Base-by-base conservation (phyloP, 164 flowering plant species). In the Cinnamomum micranthum region DNA sequence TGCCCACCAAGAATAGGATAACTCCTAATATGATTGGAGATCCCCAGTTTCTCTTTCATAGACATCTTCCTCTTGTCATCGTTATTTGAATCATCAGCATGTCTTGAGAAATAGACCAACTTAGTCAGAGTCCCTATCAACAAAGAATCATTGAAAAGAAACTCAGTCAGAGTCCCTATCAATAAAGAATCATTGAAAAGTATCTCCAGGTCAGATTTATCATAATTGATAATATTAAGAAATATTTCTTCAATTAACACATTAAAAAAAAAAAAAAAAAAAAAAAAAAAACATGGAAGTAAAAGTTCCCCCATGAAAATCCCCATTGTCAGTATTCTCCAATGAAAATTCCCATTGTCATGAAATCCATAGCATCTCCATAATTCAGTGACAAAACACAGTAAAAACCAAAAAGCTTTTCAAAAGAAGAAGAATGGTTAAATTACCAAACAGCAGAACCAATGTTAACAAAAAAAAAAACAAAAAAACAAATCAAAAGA, bases 1-100 rank as follows among this genome's bases (percentile, higher is more conserved):
- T 97, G 86, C 58, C 99, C 99, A 22, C 99, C 99, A 83, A 91
- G 98, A 81, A 93, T 83, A 17, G 98, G 99, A 75, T 86, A 92
- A 82, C 95, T 90, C 75, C 93, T 83, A 64, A 71, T 90, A 73
- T 87, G 91, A 85, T 89, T 93, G 55, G 92, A 75, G 69, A 92
- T 69, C 4, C 95, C 95, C 74, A 88, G 70, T 81, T 86, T 88
- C 75, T 84, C 84, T 84, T 89, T 88, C 51, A 89, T 41, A 67
- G 83, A 85, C 75, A 75, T 87, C 81, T 86, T 92, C 85, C 92
- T 84, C 80, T 88, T 85, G 77, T 95, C 94, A 76, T 95, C 94
- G 65, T 85, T 77, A 69, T 63, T 75, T 20, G 86, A 76, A 71
- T 76, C 82, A 71, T 90, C 92, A 81, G 87, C 97, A 51, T 90